Conservation (phyloP, 371 early-diverging fungal genomes). For the Gilbertella persicaria region DNA sequence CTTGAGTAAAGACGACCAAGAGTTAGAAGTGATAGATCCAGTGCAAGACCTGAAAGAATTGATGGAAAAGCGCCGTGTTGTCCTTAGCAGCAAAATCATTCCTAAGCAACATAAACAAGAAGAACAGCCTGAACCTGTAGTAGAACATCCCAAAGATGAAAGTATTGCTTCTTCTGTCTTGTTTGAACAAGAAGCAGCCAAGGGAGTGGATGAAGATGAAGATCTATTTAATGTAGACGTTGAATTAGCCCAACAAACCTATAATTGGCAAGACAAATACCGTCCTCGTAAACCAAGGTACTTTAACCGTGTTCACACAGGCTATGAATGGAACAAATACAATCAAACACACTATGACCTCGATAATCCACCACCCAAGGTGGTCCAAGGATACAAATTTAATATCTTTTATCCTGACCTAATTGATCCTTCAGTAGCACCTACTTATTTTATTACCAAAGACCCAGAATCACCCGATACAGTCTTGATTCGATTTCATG, state of each 20-base stretch:
- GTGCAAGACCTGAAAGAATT: constrained; percentile 61
- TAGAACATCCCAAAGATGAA: constrained; percentile 29
- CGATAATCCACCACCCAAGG: constrained; percentile 97
- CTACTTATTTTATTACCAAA: constrained; percentile 82
- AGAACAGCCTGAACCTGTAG: constrained; percentile 17
- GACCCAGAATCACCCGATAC: constrained; percentile 80
- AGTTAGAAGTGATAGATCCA: constrained; percentile 61
- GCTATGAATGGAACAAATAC: constrained; percentile 99
- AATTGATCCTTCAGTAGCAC: constrained; percentile 84
- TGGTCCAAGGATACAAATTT: constrained; percentile 95
- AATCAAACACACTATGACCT: constrained; percentile 96
- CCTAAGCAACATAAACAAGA: constrained; percentile 42
- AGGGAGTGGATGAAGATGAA: constrained; percentile 80
- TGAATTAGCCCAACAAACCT: constrained; percentile 62
- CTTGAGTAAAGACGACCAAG: constrained; percentile 57
- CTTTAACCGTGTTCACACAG: constrained; percentile 94
- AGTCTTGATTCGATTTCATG: constrained; percentile 83
- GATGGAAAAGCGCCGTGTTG: constrained; percentile 59
- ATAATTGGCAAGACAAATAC: constrained; percentile 91
- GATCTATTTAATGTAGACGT: constrained; percentile 82
- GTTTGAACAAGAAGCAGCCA: constrained; percentile 74
- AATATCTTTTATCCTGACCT: constrained; percentile 98
- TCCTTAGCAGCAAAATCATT: constrained; percentile 59
- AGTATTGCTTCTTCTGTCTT: constrained; percentile 47
- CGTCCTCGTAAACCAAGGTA: constrained; percentile 92